Evolutionary conservation across 768 basidiomycete genomes (phyloP).

Genomic region (Russula virescens): DNA sequence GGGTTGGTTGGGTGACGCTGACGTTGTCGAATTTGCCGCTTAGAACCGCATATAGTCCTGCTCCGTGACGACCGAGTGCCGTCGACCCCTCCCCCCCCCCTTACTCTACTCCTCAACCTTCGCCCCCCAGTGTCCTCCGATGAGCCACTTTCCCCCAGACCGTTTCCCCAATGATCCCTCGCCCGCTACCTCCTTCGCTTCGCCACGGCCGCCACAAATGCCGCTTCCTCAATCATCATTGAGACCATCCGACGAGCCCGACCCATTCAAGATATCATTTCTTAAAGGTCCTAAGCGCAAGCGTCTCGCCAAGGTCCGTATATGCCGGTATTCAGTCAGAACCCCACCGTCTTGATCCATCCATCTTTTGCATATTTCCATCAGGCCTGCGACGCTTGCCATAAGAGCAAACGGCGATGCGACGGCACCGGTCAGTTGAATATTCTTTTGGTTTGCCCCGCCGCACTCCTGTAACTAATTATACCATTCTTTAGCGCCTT

Average conservation of each 20-base stretch:
- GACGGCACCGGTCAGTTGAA: constrained; percentile 66
- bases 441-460: constrained; percentile 6
- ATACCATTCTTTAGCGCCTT: constrained; percentile 54
- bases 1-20: too few species aligned
- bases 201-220: background rate
- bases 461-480: background rate
- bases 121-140: background rate
- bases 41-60: constrained; percentile 18
- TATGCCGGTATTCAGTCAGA: background rate
- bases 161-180: constrained; percentile 1
- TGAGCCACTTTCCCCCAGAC: constrained; percentile 15
- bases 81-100: background rate
- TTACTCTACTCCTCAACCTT: background rate
- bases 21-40: constrained; percentile 17
- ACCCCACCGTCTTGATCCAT: background rate
- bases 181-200: background rate
- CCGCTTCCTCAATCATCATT: constrained; percentile 15
- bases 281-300: constrained; percentile 51
- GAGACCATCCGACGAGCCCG: constrained; percentile 27
- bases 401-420: constrained; percentile 79
- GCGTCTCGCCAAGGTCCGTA: constrained; percentile 45
- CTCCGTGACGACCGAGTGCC: constrained; percentile 13
- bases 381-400: constrained; percentile 75
- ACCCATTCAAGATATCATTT: constrained; percentile 37
- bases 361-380: background rate